phyloP scores from a whole-genome alignment of 352 stramenopile species.

The Globisporangium emineosum region DNA sequence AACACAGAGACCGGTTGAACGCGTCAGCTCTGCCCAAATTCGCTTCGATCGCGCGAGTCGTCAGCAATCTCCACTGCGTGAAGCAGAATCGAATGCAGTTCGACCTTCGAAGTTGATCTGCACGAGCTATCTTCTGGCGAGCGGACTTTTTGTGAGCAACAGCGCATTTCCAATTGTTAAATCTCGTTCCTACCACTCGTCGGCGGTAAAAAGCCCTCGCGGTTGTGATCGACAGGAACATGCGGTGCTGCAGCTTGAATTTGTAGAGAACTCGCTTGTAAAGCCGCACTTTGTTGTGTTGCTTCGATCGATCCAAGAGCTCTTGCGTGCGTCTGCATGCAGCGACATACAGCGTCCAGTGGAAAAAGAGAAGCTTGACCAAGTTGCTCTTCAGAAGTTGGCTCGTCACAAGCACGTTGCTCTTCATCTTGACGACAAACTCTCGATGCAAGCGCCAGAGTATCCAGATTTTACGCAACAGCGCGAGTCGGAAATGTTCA shows the following conservation, averaged over 20 bases:
- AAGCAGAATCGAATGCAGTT: background rate
- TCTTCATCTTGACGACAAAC: slow-evolving; percentile 27
- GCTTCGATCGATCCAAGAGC: background rate
- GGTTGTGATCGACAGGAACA: background rate
- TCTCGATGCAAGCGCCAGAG: slow-evolving; percentile 17
- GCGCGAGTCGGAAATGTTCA: slow-evolving; percentile 4
- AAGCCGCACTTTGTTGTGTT: background rate
- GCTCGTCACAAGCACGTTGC: slow-evolving; percentile 24
- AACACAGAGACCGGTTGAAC: slow-evolving; percentile 16
- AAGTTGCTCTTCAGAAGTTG: slow-evolving; percentile 28
- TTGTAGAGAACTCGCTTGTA: background rate
- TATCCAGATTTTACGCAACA: slow-evolving; percentile 23
- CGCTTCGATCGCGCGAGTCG: slow-evolving; percentile 8
- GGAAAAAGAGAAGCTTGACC: slow-evolving; percentile 20
- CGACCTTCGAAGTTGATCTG: background rate
- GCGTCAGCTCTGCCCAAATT: slow-evolving; percentile 20
- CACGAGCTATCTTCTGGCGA: background rate
- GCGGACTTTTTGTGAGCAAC: background rate
- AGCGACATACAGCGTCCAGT: slow-evolving; percentile 25
- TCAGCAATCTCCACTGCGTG: slow-evolving; percentile 4
- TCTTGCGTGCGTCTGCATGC: background rate
- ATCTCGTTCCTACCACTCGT: background rate
- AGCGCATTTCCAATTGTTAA: background rate
- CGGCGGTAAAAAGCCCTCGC: background rate
- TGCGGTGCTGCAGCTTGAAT: slow-evolving; percentile 1